Percentiles rank a stretch among this genome's conserved stretches.
Conservation (phyloP, 1,284 basidiomycete genomes). For the Chalciporus sp. region DNA sequence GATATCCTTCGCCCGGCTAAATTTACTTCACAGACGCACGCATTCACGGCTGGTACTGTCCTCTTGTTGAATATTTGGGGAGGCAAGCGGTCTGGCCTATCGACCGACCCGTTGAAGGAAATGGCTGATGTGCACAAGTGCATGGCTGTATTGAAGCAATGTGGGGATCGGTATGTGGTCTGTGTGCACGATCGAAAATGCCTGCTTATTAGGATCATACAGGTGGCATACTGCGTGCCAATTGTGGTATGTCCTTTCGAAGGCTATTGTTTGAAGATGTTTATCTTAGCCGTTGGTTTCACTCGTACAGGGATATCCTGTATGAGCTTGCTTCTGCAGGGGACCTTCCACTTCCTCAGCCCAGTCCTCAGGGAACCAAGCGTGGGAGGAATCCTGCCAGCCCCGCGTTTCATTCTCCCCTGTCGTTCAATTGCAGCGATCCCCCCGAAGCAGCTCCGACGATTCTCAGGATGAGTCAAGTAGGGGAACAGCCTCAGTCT, state of each 20-base stretch:
- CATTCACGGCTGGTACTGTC: constrained; percentile 52
- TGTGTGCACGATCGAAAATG: background rate
- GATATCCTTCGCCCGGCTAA: constrained; percentile 16
- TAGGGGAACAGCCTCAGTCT: constrained; percentile 16
- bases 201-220: background rate
- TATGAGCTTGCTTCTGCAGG: constrained; percentile 69
- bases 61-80: constrained; percentile 58
- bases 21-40: constrained; percentile 28
- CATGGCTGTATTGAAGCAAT: constrained; percentile 49
- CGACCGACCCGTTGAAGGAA: constrained; percentile 52
- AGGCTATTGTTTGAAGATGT: background rate
- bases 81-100: constrained; percentile 50
- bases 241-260: constrained; percentile 27
- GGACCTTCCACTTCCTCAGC: constrained; percentile 61
- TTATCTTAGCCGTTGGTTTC: background rate
- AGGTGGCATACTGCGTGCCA: constrained; percentile 33
- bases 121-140: constrained; percentile 67
- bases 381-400: constrained; percentile 62
- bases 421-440: background rate
- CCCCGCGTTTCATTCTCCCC: constrained; percentile 6
- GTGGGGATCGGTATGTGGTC: constrained; percentile 34
- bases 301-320: constrained; percentile 57
- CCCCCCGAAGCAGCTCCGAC: constrained; percentile 21
- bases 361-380: constrained; percentile 53
- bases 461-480: constrained; percentile 38